phyloP scores from a whole-genome alignment of 768 basidiomycete genomes.

The Psilocybe cyanescens region DNA sequence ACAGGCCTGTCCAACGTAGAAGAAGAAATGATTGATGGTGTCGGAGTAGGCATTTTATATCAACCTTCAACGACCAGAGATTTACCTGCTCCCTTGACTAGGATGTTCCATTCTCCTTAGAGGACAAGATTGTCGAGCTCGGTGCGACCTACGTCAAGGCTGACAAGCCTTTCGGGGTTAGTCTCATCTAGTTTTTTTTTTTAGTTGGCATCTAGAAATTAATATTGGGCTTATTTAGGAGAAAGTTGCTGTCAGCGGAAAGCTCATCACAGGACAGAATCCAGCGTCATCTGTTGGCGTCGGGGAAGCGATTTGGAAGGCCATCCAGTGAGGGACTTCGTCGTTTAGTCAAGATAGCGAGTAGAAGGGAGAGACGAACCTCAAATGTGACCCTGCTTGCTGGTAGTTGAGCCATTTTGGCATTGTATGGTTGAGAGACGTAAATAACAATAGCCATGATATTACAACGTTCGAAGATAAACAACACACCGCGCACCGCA shows the following conservation, averaged over 20 bases:
- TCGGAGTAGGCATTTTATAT: constrained; percentile 39
- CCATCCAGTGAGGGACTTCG: constrained; percentile 30
- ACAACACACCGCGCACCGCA: constrained; percentile 22
- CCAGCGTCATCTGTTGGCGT: constrained; percentile 57
- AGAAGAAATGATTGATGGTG: constrained; percentile 51
- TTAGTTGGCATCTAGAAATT: neutral
- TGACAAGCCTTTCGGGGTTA: constrained; percentile 56
- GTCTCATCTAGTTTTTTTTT: constrained; percentile 26
- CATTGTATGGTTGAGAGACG: neutral
- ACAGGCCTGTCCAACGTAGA: constrained; percentile 79
- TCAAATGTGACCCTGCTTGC: neutral
- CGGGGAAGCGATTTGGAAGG: constrained; percentile 59
- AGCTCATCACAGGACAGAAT: constrained; percentile 77
- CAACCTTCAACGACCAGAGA: neutral
- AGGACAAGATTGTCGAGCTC: constrained; percentile 61
- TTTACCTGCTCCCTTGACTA: constrained; percentile 17
- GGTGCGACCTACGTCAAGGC: constrained; percentile 72
- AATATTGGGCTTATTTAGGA: constrained; percentile 25
- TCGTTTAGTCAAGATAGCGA: neutral
- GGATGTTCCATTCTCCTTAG: constrained; percentile 72
- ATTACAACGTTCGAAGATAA: constrained; percentile 23
- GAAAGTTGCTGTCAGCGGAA: constrained; percentile 60
- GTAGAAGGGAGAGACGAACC: neutral
- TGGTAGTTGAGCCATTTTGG: neutral
- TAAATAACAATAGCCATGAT: constrained; percentile 15